Evolutionary conservation across 805 yeast species (phyloP).

Genomic region (Teunomyces funiuensis): DNA sequence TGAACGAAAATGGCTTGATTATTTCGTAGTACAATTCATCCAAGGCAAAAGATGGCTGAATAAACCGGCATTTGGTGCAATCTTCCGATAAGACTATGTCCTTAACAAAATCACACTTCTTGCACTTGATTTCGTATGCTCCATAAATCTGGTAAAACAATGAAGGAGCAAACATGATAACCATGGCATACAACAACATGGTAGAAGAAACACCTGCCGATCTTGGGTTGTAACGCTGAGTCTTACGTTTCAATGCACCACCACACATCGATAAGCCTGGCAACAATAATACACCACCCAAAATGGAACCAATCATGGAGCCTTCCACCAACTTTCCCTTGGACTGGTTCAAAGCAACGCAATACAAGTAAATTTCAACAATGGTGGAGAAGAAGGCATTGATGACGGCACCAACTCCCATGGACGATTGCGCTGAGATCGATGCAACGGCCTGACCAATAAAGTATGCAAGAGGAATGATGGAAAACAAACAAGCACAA

Average conservation of each 20-base stretch:
- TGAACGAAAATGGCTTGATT: constrained; percentile 77
- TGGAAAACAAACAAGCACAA: constrained; percentile 73
- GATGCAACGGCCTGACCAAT: constrained; percentile 99
- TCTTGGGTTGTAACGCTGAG: constrained; percentile 93
- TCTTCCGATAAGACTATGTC: constrained; percentile 23
- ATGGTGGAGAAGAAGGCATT: constrained; percentile 96
- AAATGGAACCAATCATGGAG: constrained; percentile 86
- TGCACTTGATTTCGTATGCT: constrained; percentile 73
- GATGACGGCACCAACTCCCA: constrained; percentile 98
- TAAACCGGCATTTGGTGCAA: constrained; percentile 73
- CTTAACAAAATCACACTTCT: constrained; percentile 42
- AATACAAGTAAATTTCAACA: constrained; percentile 88
- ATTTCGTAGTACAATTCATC: constrained; percentile 65
- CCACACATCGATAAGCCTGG: constrained; percentile 98
- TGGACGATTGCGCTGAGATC: constrained; percentile 95
- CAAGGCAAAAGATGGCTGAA: constrained; percentile 71
- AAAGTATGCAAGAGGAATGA: constrained; percentile 92
- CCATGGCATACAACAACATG: constrained; percentile 85
- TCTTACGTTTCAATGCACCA: constrained; percentile 88
- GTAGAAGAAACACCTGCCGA: constrained; percentile 98
- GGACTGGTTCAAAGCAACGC: constrained; percentile 83
- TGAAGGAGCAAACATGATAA: constrained; percentile 92
- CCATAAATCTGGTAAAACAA: constrained; percentile 89
- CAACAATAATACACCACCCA: constrained; percentile 86
- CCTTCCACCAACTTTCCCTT: constrained; percentile 94